Base-by-base conservation (phyloP, 257 asterid genomes). In the Leonotis leonurus region DNA sequence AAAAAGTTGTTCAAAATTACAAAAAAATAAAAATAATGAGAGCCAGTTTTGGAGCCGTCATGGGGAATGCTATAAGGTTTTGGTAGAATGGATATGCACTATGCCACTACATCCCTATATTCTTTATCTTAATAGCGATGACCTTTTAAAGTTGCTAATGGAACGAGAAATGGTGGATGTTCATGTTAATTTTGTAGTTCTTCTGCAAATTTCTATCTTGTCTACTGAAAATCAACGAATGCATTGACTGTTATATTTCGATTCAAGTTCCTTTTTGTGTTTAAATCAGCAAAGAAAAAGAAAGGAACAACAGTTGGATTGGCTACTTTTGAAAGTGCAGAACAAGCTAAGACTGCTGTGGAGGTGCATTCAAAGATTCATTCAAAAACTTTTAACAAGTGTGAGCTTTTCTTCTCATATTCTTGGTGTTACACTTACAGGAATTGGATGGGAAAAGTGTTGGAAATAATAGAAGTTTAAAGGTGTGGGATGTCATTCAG, bases 241-340 rank as follows among this genome's bases (percentile, higher is more conserved):
- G 33, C 57, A 10, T 63, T n/a, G 14, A 9, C 8, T 18, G 5
- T 60, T 36, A 5, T 18, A 39, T 58, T 32, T 65, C 33, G 17
- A 3, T 12, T 18, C 1, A 9, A 39, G 6, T n/a, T 3, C 45
- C 18, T n/a, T 50, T 27, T 60, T 30, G 37, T 61, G 25, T 89
- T 77, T 58, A 81, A 79, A 81, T 80, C 97, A 17, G 97, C 94
- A 32, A 93, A 93, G 88, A 93, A 89, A 82, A 93, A 89, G 90
- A 82, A 76, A 75, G 94, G 96, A 70, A 93, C 89, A 97, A 69
- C 64, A 58, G 96, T 89, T 61, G 99, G 99, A 64, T 93, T 93
- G 72, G 82, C 80, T 64, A 81, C 83, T 63, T 87, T 93, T 67
- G 96, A 85, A 69, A 82, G 56, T 75, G 81, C 73, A 1, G 89